Evolutionary conservation across 2,329 filamentous ascomycete species (phyloP).

Genomic region (Penicillium digitatum): DNA sequence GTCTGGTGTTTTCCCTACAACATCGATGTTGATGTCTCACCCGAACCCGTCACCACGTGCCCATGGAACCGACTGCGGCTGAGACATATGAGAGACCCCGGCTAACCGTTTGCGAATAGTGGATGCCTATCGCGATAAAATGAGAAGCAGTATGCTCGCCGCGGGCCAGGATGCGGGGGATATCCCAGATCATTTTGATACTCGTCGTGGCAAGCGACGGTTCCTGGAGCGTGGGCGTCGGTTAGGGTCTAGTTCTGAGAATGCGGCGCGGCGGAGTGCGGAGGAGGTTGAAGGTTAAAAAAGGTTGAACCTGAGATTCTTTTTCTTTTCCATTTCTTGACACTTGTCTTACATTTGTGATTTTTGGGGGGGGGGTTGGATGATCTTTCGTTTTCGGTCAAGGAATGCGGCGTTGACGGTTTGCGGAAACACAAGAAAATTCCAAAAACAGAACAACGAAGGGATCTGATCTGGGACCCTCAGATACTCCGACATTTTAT

Average conservation of each 20-base stretch:
- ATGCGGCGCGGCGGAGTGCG: constrained; percentile 32
- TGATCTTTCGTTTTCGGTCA: background rate
- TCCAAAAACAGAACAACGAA: background rate
- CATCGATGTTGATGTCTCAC: constrained; percentile 2
- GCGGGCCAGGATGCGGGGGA: constrained; percentile 69
- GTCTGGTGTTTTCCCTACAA: constrained; percentile 3
- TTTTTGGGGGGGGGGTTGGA: background rate
- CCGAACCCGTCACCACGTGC: constrained; percentile 5
- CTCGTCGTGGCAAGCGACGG: constrained; percentile 74
- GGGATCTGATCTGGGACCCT: background rate
- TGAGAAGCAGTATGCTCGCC: constrained; percentile 73
- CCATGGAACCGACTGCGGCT: background rate
- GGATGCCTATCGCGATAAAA: constrained; percentile 92
- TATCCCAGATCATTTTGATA: constrained; percentile 82
- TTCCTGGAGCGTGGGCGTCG: constrained; percentile 54
- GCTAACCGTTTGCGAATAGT: constrained; percentile 52
- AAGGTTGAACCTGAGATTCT: constrained; percentile 11
- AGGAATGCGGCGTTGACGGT: background rate
- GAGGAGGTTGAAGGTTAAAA: constrained; percentile 37
- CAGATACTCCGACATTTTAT: background rate
- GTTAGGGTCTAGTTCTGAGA: constrained; percentile 16
- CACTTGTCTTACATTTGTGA: background rate
- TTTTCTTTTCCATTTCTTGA: background rate
- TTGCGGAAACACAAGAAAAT: constrained; percentile 2
- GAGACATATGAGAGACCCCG: background rate